These are phyloP conservation scores for Cercospora citrullina DNA, from an alignment of 2,329 filamentous ascomycete species.

Conservation along the genomic window DNA sequence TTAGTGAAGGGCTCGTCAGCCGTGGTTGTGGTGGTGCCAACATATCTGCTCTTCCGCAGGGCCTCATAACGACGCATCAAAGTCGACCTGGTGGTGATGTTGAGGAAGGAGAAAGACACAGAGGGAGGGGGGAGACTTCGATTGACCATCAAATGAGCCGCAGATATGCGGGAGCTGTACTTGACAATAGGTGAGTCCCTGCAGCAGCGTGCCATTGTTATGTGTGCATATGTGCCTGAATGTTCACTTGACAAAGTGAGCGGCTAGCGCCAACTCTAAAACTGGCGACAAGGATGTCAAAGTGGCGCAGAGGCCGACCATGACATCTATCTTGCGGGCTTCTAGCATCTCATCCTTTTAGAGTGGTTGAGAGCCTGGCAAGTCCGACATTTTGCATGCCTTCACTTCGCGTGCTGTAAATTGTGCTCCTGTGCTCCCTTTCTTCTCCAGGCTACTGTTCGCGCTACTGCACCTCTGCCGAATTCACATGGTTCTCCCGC, in stretches of 20 bases:
- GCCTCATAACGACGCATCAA: neutral
- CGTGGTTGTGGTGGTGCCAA: neutral
- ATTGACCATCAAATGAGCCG: neutral
- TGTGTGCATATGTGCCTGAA: neutral
- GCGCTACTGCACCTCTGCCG: neutral
- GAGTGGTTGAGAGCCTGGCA: neutral
- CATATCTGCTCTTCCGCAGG: neutral
- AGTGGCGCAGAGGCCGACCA: neutral
- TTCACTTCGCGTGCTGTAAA: neutral
- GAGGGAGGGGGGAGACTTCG: neutral
- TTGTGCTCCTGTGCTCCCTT: neutral
- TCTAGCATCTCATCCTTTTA: neutral
- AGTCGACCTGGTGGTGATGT: neutral
- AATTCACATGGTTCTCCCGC: neutral
- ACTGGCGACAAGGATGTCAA: neutral
- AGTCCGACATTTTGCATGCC: neutral
- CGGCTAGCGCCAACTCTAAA: neutral
- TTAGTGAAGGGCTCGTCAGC: neutral
- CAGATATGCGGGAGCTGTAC: neutral
- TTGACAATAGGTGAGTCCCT: slow-evolving; percentile 1
- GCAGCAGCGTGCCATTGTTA: slow-evolving; percentile 6
- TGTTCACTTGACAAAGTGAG: neutral
- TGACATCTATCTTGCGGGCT: neutral
- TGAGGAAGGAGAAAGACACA: neutral
- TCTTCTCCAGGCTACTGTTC: neutral